Conservation (phyloP, 768 basidiomycete genomes). For the Russula sp. region DNA sequence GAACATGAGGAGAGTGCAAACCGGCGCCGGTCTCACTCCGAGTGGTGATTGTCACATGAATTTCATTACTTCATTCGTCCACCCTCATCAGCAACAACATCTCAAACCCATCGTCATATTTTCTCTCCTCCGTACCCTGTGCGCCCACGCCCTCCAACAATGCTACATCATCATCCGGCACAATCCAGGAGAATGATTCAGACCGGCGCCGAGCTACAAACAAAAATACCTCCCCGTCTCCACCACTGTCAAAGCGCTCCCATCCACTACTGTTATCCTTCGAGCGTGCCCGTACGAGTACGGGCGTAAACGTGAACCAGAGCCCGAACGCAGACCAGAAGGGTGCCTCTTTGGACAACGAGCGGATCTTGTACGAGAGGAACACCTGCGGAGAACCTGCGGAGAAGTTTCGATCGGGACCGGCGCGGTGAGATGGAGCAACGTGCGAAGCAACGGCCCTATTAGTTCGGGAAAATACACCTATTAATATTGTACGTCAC, state of each 20-base stretch:
- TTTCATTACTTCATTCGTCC: conserved; percentile 45
- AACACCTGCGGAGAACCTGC: conserved; percentile 41
- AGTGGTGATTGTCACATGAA: background rate
- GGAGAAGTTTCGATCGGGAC: background rate
- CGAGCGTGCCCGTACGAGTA: conserved; percentile 38
- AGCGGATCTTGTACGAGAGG: conserved; percentile 76
- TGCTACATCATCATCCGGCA: conserved; percentile 52
- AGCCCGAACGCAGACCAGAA: conserved; percentile 82
- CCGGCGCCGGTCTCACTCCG: background rate
- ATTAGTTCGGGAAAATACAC: conserved; percentile 85
- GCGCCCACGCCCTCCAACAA: conserved; percentile 60
- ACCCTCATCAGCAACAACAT: conserved; percentile 50
- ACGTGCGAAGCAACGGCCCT: conserved; percentile 68
- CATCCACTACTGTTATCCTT: conserved; percentile 30
- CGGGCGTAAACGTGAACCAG: conserved; percentile 67
- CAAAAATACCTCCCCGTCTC: conserved; percentile 45
- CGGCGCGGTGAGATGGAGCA: conserved; percentile 61
- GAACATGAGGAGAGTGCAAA: background rate
- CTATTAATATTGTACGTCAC: conserved; percentile 44
- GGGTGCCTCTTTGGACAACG: conserved; percentile 62
- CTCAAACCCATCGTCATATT: conserved; percentile 71
- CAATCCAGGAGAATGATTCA: conserved; percentile 55
- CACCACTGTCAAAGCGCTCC: conserved; percentile 29
- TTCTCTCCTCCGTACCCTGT: conserved; percentile 41
- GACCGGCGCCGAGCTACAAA: conserved; percentile 58